Conservation (phyloP, 192 early-diverging fungal species). For the Umbelopsis sp. region DNA sequence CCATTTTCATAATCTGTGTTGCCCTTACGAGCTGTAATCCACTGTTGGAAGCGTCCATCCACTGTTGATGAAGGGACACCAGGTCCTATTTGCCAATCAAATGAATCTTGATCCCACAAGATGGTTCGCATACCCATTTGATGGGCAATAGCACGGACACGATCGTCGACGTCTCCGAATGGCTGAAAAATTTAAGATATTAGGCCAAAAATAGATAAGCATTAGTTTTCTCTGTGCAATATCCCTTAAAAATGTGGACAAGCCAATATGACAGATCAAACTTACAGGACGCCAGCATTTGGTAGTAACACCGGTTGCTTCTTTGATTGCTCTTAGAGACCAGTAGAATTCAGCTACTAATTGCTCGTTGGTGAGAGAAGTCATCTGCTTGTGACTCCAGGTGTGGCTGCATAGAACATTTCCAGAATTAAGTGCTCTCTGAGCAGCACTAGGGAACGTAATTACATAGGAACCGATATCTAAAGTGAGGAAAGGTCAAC, state of each 20-base stretch:
- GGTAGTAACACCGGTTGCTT: constrained; percentile 48
- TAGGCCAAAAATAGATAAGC: too few species aligned
- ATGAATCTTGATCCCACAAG: constrained; percentile 20
- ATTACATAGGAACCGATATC: constrained; percentile 40
- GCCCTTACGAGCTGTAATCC: neutral
- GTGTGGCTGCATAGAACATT: constrained; percentile 57
- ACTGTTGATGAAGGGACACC: constrained; percentile 5
- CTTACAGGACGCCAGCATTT: constrained; percentile 48
- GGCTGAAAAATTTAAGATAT: constrained; percentile 22
- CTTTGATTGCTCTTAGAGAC: constrained; percentile 44
- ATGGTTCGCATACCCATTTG: constrained; percentile 47
- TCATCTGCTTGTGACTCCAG: constrained; percentile 55
- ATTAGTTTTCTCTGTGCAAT: too few species aligned
- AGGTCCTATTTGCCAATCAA: constrained; percentile 21
- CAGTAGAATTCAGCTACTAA: constrained; percentile 57
- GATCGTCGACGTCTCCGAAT: constrained; percentile 62
- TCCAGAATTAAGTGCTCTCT: constrained; percentile 36
- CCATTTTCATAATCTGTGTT: constrained; percentile 20
- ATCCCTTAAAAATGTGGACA: too few species aligned
- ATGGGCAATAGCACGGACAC: constrained; percentile 49
- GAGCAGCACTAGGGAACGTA: constrained; percentile 27
- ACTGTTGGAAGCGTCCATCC: neutral
- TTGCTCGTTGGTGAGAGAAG: constrained; percentile 53
- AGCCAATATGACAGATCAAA: neutral
- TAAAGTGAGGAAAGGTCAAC: neutral